These are phyloP conservation scores for Colletotrichum gigasporum DNA, from an alignment of 2,329 filamentous ascomycete species.

Conservation along the genomic window DNA sequence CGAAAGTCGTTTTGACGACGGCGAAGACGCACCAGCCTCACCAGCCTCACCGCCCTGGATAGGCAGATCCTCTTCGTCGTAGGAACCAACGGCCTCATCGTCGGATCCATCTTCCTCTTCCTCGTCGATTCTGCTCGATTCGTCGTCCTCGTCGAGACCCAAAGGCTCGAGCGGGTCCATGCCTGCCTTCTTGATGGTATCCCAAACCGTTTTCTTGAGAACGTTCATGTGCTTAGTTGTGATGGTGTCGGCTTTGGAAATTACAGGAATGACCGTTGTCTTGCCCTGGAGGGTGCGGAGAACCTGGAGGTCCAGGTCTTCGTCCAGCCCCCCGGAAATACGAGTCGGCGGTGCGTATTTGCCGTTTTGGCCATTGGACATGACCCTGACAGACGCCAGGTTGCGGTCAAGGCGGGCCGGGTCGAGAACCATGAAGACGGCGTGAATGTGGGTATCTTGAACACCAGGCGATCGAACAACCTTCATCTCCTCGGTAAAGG, in stretches of 20 bases:
- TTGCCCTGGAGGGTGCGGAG: slow-evolving; percentile 89
- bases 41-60: slow-evolving; percentile 43
- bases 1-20: slow-evolving; percentile 56
- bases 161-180: slow-evolving; percentile 90
- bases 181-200: slow-evolving; percentile 84
- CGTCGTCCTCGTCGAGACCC: slow-evolving; percentile 80
- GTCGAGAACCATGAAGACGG: slow-evolving; percentile 91
- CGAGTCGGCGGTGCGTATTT: slow-evolving; percentile 55
- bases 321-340: slow-evolving; percentile 77
- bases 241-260: slow-evolving; percentile 96
- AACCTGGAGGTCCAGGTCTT: slow-evolving; percentile 90
- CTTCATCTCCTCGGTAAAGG: slow-evolving; percentile 97
- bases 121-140: slow-evolving; percentile 65
- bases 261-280: slow-evolving; percentile 93
- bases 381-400: slow-evolving; percentile 71
- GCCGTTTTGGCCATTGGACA: slow-evolving; percentile 61
- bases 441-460: slow-evolving; percentile 97
- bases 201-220: slow-evolving; percentile 90
- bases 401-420: slow-evolving; percentile 87
- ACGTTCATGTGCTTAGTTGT: slow-evolving; percentile 94
- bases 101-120: slow-evolving; percentile 56
- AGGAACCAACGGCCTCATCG: slow-evolving; percentile 37
- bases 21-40: slow-evolving; percentile 42
- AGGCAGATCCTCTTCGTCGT: slow-evolving; percentile 49
- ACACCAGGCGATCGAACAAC: slow-evolving; percentile 91